phyloP scores from a whole-genome alignment of 1,139 yeast genomes.

The Martiniozyma asiatica region DNA sequence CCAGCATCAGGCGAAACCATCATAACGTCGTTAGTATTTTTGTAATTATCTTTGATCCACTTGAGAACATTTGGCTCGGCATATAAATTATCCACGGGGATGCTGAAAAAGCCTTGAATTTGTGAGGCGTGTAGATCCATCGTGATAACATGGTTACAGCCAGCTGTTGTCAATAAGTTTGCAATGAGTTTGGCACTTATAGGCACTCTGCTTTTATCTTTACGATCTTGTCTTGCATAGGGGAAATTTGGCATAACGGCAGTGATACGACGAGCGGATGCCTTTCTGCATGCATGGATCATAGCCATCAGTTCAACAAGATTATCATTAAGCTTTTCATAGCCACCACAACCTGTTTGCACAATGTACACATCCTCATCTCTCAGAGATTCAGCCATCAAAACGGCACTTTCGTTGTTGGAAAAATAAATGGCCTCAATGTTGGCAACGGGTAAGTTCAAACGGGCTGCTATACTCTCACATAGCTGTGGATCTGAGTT shows the following conservation, averaged over 20 bases:
- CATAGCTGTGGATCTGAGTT: slow-evolving; percentile 89
- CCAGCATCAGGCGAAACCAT: slow-evolving; percentile 81
- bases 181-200: slow-evolving; percentile 73
- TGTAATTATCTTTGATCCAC: slow-evolving; percentile 46
- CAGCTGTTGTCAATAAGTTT: slow-evolving; percentile 64
- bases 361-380: slow-evolving; percentile 68
- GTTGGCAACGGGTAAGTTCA: slow-evolving; percentile 50
- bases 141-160: slow-evolving; percentile 71
- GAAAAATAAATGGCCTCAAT: slow-evolving; percentile 60
- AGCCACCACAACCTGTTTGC: slow-evolving; percentile 67
- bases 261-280: slow-evolving; percentile 69
- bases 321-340: slow-evolving; percentile 49
- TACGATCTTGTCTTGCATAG: slow-evolving; percentile 74
- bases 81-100: slow-evolving; percentile 71
- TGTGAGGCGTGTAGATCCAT: slow-evolving; percentile 81
- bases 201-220: slow-evolving; percentile 73
- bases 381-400: slow-evolving; percentile 65
- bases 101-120: slow-evolving; percentile 72
- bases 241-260: slow-evolving; percentile 76
- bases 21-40: slow-evolving; percentile 34
- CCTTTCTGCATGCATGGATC: slow-evolving; percentile 68
- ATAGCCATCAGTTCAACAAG: slow-evolving; percentile 60
- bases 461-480: slow-evolving; percentile 52
- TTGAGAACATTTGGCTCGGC: slow-evolving; percentile 70
- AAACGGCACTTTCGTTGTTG: slow-evolving; percentile 60